Evolutionary conservation across 192 early-diverging fungal species (phyloP).

Genomic region (Rhizoclosmatium globosum): DNA sequence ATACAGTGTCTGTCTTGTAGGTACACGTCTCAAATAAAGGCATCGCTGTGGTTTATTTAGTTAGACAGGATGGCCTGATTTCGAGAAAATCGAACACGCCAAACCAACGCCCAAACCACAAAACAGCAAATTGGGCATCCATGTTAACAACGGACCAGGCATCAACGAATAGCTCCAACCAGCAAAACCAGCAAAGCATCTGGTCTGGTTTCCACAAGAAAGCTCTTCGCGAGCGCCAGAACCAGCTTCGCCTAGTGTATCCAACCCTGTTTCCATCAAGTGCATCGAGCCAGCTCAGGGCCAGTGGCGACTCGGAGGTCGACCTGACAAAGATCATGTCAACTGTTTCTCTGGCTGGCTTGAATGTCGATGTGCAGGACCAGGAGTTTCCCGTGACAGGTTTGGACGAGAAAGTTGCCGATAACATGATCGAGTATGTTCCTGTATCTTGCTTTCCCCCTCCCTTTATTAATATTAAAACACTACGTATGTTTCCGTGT

Average conservation of each 20-base stretch:
- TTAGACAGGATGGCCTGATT: too few species aligned
- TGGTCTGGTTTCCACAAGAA: constrained; percentile 86
- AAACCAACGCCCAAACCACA: too few species aligned
- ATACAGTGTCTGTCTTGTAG: too few species aligned
- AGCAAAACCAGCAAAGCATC: constrained; percentile 26
- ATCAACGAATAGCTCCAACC: too few species aligned
- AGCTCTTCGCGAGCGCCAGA: constrained; percentile 73
- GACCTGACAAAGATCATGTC: constrained; percentile 8
- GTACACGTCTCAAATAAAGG: too few species aligned
- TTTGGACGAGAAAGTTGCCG: constrained; percentile 71
- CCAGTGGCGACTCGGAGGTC: constrained; percentile 29
- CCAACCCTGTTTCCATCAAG: constrained; percentile 57
- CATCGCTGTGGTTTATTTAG: too few species aligned
- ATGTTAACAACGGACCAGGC: too few species aligned
- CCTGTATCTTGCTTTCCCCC: neutral
- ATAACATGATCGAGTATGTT: constrained; percentile 78
- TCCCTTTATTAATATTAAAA: constrained; percentile 13
- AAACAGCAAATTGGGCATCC: too few species aligned
- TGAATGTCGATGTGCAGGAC: constrained; percentile 36
- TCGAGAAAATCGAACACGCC: too few species aligned
- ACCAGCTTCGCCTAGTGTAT: constrained; percentile 68
- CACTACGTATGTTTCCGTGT: constrained; percentile 7
- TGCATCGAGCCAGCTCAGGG: neutral
- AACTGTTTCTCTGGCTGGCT: constrained; percentile 36
- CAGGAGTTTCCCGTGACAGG: constrained; percentile 68